These are phyloP conservation scores for Xenoacremonium recifei DNA, from an alignment of 2,329 filamentous ascomycete species.

Conservation along the genomic window DNA sequence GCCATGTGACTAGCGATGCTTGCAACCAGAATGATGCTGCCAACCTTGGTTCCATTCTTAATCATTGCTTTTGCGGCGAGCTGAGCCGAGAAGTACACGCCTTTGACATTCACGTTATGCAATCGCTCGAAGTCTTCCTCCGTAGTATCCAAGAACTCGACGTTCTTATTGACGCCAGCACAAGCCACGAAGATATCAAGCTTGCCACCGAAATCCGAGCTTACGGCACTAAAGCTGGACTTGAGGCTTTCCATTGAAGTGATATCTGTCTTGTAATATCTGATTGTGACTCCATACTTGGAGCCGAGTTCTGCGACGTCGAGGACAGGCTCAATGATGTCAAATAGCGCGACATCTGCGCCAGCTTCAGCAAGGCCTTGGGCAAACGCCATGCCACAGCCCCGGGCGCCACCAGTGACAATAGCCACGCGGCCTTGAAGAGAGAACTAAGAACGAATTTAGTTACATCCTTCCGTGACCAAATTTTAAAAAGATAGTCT, in stretches of 20 bases:
- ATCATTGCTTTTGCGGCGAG: slow-evolving; percentile 51
- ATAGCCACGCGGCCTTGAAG: slow-evolving; percentile 44
- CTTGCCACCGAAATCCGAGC: slow-evolving; percentile 43
- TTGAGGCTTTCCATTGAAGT: slow-evolving; percentile 49
- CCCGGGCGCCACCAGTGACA: slow-evolving; percentile 53
- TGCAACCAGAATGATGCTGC: slow-evolving; percentile 52
- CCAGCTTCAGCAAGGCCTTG: slow-evolving; percentile 58
- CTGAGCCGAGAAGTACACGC: slow-evolving; percentile 58
- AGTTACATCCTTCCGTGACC: too few species aligned
- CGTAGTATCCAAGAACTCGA: slow-evolving; percentile 59
- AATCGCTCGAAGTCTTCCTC: slow-evolving; percentile 63
- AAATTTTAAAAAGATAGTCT: too few species aligned
- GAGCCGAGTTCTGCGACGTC: slow-evolving; percentile 43
- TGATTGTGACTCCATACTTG: slow-evolving; percentile 38
- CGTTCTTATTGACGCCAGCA: slow-evolving; percentile 55
- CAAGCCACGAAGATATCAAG: slow-evolving; percentile 59
- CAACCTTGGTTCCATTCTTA: slow-evolving; percentile 45
- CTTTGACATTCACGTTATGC: slow-evolving; percentile 65
- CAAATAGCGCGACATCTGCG: slow-evolving; percentile 55
- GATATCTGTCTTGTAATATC: slow-evolving; percentile 51
- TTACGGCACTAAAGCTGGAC: slow-evolving; percentile 44
- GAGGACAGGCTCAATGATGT: slow-evolving; percentile 51
- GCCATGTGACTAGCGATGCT: slow-evolving; percentile 53
- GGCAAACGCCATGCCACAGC: slow-evolving; percentile 61
- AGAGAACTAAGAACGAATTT: slow-evolving; percentile 41